Base-by-base conservation (phyloP, 2,329 filamentous ascomycete genomes). In the Phaeoacremonium minimum region DNA sequence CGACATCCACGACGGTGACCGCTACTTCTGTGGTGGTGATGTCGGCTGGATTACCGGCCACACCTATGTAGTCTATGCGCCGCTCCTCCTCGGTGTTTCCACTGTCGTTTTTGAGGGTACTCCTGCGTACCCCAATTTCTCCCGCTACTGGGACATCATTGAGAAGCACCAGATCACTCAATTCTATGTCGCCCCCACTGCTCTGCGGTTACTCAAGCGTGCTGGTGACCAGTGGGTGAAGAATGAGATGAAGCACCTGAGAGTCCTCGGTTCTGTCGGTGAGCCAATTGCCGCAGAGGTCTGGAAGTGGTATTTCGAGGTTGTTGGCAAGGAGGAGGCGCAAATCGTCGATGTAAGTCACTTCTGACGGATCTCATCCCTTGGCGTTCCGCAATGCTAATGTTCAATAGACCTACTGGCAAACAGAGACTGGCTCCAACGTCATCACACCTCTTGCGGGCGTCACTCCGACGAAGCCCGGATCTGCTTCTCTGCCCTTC, bases 21-120 rank as follows among this genome's bases (percentile, higher is more conserved):
- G 79, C 46, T 96, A 93, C 76, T 97, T 97, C 76, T 98, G 93
- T 53, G 93, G 90, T 62, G 93, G 93, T 61, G 93, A 98, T 56
- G 91, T 98, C 30, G 93, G 93, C 47, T 98, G 93, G 93, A 97
- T 98, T 60, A 98, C 93, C 18, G 93, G 93, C 14, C 93, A 98
- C 69, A 95, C 93, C 16, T 98, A 98, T 54, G 91, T 97, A 38
- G 91, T 98, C 28, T 98, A 98, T 58, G 89, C 93, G 9, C 93
- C 93, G 46, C 75, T 98, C 36, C 74, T 98, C 31, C 80, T 97
- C 32, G 93, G 93, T 69, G 85, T 95, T 44, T 81, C 91, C 8
- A 97, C 91, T 0, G 88, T 98, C 14, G 91, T 98, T 18, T 98
- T 97, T 51, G 93, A 98, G 69, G 94, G 93, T 50, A 98, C 93